Percentiles rank a stretch among this genome's conserved stretches.
These are phyloP conservation scores for Pythium folliculosum DNA, from an alignment of 352 stramenopile species.

Conservation along the genomic window DNA sequence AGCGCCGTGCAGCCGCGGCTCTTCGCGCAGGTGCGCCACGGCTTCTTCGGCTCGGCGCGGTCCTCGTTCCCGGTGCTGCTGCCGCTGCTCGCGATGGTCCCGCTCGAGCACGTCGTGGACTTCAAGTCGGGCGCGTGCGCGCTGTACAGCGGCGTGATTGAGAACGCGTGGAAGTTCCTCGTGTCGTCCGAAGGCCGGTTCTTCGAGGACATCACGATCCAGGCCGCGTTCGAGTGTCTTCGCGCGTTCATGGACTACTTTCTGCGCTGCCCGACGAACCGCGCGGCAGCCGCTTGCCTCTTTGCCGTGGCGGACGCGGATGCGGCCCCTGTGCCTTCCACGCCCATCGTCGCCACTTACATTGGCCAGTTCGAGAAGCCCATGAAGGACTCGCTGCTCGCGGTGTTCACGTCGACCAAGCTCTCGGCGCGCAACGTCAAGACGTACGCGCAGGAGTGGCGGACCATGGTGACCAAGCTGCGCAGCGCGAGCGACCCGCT, in stretches of 20 bases:
- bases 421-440: slow-evolving; percentile 41
- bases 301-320: slow-evolving; percentile 12
- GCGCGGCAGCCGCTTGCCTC: slow-evolving; percentile 33
- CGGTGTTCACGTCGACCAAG: slow-evolving; percentile 38
- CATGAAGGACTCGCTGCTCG: slow-evolving; percentile 42
- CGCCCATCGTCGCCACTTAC: slow-evolving; percentile 37
- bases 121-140: slow-evolving; percentile 37
- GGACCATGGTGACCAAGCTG: slow-evolving; percentile 42
- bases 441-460: slow-evolving; percentile 44
- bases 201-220: slow-evolving; percentile 53
- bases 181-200: slow-evolving; percentile 55
- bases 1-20: slow-evolving; percentile 65
- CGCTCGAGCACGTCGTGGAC: slow-evolving; percentile 56
- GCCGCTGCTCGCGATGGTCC: slow-evolving; percentile 75
- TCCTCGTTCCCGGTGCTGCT: slow-evolving; percentile 71
- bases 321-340: slow-evolving; percentile 7
- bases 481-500: slow-evolving; percentile 11
- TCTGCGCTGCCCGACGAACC: slow-evolving; percentile 40
- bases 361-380: slow-evolving; percentile 70
- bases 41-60: slow-evolving; percentile 72
- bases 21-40: slow-evolving; percentile 74
- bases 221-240: slow-evolving; percentile 75
- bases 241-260: slow-evolving; percentile 72
- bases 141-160: slow-evolving; percentile 63
- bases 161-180: slow-evolving; percentile 75